Evolutionary conservation across 441 rosid species (phyloP).

Genomic region (Adansonia gregorii): DNA sequence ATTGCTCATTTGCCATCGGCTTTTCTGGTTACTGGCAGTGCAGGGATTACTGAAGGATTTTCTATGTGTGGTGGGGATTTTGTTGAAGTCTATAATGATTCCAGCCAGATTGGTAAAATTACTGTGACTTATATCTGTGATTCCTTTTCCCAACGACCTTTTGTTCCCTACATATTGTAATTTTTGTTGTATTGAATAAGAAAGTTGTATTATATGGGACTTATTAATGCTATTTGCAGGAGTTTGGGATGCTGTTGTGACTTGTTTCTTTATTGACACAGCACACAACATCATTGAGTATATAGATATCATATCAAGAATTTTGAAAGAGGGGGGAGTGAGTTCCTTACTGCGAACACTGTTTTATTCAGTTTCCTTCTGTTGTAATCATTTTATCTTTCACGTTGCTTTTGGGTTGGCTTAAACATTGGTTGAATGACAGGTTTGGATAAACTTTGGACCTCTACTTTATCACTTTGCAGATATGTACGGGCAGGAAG

Average conservation of each 20-base stretch:
- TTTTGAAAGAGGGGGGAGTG: conserved; percentile 95
- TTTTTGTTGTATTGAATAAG: conserved; percentile 12
- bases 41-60: conserved; percentile 97
- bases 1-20: conserved; percentile 25
- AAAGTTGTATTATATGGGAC: neutral
- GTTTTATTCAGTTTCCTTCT: conserved; percentile 7
- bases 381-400: conserved; percentile 13
- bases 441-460: conserved; percentile 98
- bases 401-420: conserved; percentile 24
- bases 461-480: conserved; percentile 96
- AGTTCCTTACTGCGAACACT: conserved; percentile 34
- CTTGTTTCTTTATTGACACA: conserved; percentile 96
- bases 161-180: neutral
- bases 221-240: conserved; percentile 56
- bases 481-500: conserved; percentile 75
- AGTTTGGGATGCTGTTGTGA: conserved; percentile 92
- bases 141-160: neutral
- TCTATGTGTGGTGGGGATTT: conserved; percentile 99
- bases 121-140: conserved; percentile 20
- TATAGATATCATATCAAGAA: conserved; percentile 88
- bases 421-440: conserved; percentile 30
- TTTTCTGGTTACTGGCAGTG: conserved; percentile 58
- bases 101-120: conserved; percentile 77
- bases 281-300: conserved; percentile 94
- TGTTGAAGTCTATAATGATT: conserved; percentile 88